Conservation (phyloP, 345 rosid species). For the Viola odorata region DNA sequence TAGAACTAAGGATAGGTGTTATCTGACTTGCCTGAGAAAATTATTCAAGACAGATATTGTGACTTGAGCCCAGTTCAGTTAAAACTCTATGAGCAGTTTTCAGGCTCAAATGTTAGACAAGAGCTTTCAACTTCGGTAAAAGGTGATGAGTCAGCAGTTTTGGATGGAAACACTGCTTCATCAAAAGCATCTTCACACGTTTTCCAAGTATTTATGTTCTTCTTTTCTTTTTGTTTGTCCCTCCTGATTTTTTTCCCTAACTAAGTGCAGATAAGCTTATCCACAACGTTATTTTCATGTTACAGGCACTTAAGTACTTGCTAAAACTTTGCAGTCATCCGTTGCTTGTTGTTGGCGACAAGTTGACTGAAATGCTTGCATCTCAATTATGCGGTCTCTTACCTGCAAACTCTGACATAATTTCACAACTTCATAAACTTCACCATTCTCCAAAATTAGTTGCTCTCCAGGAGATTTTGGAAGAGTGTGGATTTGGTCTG, state of each 20-base stretch:
- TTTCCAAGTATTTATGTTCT: conserved; percentile 64
- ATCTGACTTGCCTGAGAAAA: conserved; percentile 94
- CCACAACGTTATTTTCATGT: conserved; percentile 6
- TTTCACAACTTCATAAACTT: conserved; percentile 78
- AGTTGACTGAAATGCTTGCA: conserved; percentile 56
- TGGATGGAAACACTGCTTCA: conserved; percentile 43
- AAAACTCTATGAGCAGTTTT: conserved; percentile 89
- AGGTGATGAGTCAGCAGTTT: conserved; percentile 54
- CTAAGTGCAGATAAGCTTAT: background rate
- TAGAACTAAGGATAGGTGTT: conserved; percentile 91
- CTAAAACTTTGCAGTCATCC: conserved; percentile 99
- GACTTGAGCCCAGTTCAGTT: conserved; percentile 83
- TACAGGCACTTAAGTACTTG: conserved; percentile 92
- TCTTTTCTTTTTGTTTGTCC: conserved; percentile 3
- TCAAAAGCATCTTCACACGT: conserved; percentile 88
- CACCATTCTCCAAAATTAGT: conserved; percentile 96
- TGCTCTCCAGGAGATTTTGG: conserved; percentile 95
- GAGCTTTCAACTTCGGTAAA: conserved; percentile 83
- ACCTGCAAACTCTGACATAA: conserved; percentile 58
- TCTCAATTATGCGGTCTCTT: conserved; percentile 55
- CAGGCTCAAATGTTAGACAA: conserved; percentile 82
- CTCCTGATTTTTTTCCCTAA: background rate
- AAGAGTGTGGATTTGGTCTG: conserved; percentile 95
- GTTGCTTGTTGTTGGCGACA: conserved; percentile 81
- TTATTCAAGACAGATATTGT: conserved; percentile 98